Base-by-base conservation (phyloP, 345 rosid species). In the Lepidium sativum region DNA sequence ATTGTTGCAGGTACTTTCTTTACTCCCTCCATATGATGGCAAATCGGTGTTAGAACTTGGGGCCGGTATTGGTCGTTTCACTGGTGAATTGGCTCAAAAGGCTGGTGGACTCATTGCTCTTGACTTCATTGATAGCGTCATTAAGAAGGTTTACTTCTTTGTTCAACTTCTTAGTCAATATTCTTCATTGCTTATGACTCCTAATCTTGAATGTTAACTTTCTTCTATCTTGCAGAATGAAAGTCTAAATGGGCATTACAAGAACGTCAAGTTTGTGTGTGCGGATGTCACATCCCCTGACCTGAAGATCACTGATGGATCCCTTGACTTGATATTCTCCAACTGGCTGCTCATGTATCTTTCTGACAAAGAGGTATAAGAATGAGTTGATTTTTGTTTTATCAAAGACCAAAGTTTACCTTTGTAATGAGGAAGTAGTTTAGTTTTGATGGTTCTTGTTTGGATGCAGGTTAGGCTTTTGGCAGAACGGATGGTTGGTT, bases 331-430 rank as follows among this genome's bases (percentile, higher is more conserved):
- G 78, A 82, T 95, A 8, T 91, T 95, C 70, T 95, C 99, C 15
- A 91, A 95, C 76, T 91, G 96, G 97, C 81, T 91, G 33, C 86
- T 91, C 10, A 95, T 91, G 99, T 88, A 91, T 84, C 99, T 95
- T 39, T 86, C 96, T 34, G 97, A 95, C 74, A 63, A 81, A 53
- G 98, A 95, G 96, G 97, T 95, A 70, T 35, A 52, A 5, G 2
- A 23, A n/a, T 51, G 1, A 0, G 25, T 3, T 23, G n/a, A 5
- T 27, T 25, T 40, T 48, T 29, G 16, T n/a, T n/a, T 34, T 6
- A 1, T 16, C 8, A 5, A 17, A 6, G 32, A 16, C 10, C 2
- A 33, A 25, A 32, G 0, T 0, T 50, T 4, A 12, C 3, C 12
- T 20, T 16, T 35, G 3, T 25, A 16, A 1, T 17, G 34, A 45